Evolutionary conservation across 73 alveolate genomes (phyloP).

Genomic region (Tetrahymena thermophila): DNA sequence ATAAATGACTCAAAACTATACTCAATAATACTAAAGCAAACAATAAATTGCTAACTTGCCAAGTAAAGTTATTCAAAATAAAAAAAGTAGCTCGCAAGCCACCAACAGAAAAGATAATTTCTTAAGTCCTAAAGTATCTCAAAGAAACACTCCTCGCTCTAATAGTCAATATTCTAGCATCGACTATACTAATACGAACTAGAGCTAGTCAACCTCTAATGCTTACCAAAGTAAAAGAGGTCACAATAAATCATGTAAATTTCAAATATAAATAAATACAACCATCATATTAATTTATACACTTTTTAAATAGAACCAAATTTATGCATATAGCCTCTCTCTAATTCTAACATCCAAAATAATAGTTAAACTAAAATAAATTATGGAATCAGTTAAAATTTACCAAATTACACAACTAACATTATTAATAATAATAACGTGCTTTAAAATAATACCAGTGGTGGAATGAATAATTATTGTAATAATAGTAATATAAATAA

Average conservation of each 20-base stretch:
- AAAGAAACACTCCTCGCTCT: background rate
- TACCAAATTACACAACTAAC: background rate
- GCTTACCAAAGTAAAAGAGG: background rate
- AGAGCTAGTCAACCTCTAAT: background rate
- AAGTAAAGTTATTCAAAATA: background rate
- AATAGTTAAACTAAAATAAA: background rate
- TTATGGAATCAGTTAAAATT: background rate
- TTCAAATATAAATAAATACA: background rate
- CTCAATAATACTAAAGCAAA: background rate
- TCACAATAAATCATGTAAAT: background rate
- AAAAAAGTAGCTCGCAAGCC: background rate
- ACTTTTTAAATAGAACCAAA: background rate
- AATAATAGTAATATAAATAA: no score
- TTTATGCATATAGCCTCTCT: background rate
- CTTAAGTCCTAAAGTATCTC: background rate
- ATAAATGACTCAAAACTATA: background rate
- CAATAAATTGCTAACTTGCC: background rate
- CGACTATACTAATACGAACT: background rate
- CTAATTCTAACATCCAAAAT: background rate
- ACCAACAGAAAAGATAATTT: background rate
- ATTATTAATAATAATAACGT: background rate
- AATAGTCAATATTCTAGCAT: background rate
- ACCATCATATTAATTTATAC: background rate
- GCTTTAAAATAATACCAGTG: background rate
- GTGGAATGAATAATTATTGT: background rate